A percentile compares a stretch with the other conserved stretches of the same genome.
phyloP scores from a whole-genome alignment of 2,329 filamentous ascomycete species.

The Xenoacremonium recifei region DNA sequence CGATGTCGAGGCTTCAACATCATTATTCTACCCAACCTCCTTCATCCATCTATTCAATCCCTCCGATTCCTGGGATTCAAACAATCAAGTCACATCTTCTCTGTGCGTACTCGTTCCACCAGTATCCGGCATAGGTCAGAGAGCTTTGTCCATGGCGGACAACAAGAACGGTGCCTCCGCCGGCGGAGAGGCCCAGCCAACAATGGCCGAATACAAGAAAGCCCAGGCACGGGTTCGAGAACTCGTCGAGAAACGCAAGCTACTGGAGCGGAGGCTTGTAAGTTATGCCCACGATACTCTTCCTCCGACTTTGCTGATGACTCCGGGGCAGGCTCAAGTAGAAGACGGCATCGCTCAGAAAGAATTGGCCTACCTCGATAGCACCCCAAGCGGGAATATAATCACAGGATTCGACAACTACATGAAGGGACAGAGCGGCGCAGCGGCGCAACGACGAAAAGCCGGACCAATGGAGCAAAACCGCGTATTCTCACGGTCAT shows the following conservation, averaged over 20 bases:
- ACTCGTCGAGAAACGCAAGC: conserved; percentile 43
- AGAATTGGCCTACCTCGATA: conserved; percentile 87
- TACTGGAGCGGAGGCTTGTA: conserved; percentile 38
- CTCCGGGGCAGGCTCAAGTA: conserved; percentile 31
- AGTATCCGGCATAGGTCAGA: too few species aligned
- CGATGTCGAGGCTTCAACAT: conserved; percentile 6
- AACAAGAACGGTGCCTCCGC: conserved; percentile 26
- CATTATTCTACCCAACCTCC: conserved; percentile 1
- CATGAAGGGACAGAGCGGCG: conserved; percentile 79
- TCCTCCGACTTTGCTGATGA: conserved; percentile 33
- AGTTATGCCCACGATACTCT: conserved; percentile 13
- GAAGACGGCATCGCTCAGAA: conserved; percentile 84
- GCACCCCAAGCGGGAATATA: conserved; percentile 87
- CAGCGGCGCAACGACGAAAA: conserved; percentile 62
- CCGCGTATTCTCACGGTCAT: conserved; percentile 68
- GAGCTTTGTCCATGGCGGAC: conserved; percentile 35
- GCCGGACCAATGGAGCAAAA: conserved; percentile 66
- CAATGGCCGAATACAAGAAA: conserved; percentile 49
- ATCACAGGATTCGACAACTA: conserved; percentile 98
- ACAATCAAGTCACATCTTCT: too few species aligned
- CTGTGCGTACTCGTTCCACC: too few species aligned
- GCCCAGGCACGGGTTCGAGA: conserved; percentile 48
- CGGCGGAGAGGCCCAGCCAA: conserved; percentile 30
- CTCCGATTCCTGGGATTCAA: too few species aligned
- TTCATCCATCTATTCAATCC: too few species aligned